Evolutionary conservation across 257 asterid genomes (phyloP), one percentile per base, ranked within the genome.

Genomic region (Cinchona pubescens): DNA sequence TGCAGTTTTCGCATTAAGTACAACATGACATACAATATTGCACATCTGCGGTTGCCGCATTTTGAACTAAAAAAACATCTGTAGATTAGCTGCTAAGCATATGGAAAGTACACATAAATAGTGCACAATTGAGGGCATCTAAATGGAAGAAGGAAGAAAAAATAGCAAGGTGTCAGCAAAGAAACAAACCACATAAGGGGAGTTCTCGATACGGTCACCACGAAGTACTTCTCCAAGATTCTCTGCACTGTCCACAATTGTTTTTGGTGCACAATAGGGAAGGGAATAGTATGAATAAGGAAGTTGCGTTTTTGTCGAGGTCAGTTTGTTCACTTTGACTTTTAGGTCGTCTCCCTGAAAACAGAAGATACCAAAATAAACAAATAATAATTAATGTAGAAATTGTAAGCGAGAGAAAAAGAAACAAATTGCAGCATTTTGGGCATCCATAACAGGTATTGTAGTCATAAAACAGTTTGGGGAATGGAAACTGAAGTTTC

Each of bases 31-130:
- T 32, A 73, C 82, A 58, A 80, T 73, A 62, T 59, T 77, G 79
- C 88, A 85, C 88, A 82, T 80, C 69, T 82, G 86, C 35, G 88
- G 86, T 73, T 85, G 78, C 75, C 85, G 78, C 88, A 85, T 85
- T 77, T 61, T 80, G 51, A 85, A 85, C 88, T 85, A 82, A 72
- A 82, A 40, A 67, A 73, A 62, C 6, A 32, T 10, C 53, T 58
- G 19, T 58, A 59, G 65, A 59, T 72, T 59, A 74, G 25, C 43
- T 46, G 19, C 34, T 48, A 37, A 60, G n/a, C 27, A 46, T 45
- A 37, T 69, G 30, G 29, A 30, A 64, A 29, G 40, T 42, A 34
- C 30, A 43, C 18, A 11, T 25, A 29, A n/a, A n/a, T 7, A 13
- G 12, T 49, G 18, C 38, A 70, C 25, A 29, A 13, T 29, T 23